phyloP scores from a whole-genome alignment of 768 basidiomycete genomes.

The Russula virescens region DNA sequence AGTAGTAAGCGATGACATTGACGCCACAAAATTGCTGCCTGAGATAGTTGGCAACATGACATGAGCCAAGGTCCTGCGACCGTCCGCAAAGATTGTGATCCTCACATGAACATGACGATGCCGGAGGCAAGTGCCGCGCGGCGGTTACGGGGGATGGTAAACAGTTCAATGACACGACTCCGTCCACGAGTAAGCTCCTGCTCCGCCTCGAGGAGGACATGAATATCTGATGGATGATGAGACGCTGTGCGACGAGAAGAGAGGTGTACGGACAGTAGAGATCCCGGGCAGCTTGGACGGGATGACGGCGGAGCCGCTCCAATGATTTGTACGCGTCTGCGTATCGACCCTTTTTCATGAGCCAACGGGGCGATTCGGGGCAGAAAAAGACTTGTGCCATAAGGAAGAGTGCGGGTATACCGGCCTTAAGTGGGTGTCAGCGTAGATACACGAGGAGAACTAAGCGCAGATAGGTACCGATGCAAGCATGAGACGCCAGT shows the following conservation, averaged over 20 bases:
- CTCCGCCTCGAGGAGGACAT: constrained; percentile 65
- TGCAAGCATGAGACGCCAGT: constrained; percentile 78
- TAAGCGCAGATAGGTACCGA: constrained; percentile 48
- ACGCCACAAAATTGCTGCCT: constrained; percentile 82
- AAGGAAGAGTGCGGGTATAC: constrained; percentile 38
- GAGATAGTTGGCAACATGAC: background rate
- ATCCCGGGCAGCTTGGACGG: constrained; percentile 76
- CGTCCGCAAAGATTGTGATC: no score
- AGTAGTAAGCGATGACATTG: constrained; percentile 79
- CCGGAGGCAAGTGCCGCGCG: constrained; percentile 57
- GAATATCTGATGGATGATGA: constrained; percentile 42
- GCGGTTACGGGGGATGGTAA: constrained; percentile 68
- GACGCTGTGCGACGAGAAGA: background rate
- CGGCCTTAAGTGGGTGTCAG: constrained; percentile 30
- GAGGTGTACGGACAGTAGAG: constrained; percentile 47
- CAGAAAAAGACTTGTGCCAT: constrained; percentile 41
- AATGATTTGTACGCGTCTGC: constrained; percentile 57
- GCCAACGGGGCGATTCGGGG: constrained; percentile 80
- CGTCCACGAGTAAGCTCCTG: constrained; percentile 48
- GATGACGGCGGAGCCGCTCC: constrained; percentile 58
- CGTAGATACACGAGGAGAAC: background rate
- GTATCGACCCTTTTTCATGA: constrained; percentile 73
- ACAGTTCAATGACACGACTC: constrained; percentile 62
- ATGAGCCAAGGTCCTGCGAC: no score
- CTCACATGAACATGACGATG: constrained; percentile 59